Base-by-base conservation (phyloP, 805 yeast species). In the Lachancea cidri region DNA sequence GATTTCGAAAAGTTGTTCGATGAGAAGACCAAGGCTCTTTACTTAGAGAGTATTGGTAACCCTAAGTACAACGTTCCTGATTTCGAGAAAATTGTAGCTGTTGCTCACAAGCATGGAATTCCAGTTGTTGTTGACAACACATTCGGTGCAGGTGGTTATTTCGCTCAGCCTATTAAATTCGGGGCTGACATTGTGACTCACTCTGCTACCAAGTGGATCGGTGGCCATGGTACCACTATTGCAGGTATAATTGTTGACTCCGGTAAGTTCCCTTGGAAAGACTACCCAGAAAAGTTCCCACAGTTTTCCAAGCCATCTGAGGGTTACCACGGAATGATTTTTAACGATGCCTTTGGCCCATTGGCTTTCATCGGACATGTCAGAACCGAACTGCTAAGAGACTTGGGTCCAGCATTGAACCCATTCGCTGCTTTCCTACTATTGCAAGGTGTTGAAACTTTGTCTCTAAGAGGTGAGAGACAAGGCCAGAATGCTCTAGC, bases 181-280 rank as follows among this genome's bases (percentile, higher is more conserved):
- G 97, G 97, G 51, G 97, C 87, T 35, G 96, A 89, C 62, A 83
- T 89, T 50, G 83, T 91, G 25, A 84, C 84, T 16, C 96, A 89
- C 65, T 88, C 96, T 46, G 96, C 96, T 41, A 89, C 98, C 45
- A 89, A 89, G 66, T 91, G 96, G 96, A 89, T 89, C 52, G 95
- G 95, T 49, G 98, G 97, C 45, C 97, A 89, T 61, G 97, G 98
- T 60, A 87, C 85, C 43, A 86, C 96, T 33, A 81, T 89, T 64
- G 97, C 84, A 40, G 98, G 98, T 72, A 85, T 82, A 39, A 73
- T 91, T 50, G 74, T 91, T 36, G 96, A 91, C 63, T 78, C 88
- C 29, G 96, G 97, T 52, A 89, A 84, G 38, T 91, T 91, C 74
- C 94, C 91, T 57, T 91, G 95, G 89, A 71, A 75, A 43, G 76